Conservation (phyloP, 768 basidiomycete species). For the Pleurotus platypus region DNA sequence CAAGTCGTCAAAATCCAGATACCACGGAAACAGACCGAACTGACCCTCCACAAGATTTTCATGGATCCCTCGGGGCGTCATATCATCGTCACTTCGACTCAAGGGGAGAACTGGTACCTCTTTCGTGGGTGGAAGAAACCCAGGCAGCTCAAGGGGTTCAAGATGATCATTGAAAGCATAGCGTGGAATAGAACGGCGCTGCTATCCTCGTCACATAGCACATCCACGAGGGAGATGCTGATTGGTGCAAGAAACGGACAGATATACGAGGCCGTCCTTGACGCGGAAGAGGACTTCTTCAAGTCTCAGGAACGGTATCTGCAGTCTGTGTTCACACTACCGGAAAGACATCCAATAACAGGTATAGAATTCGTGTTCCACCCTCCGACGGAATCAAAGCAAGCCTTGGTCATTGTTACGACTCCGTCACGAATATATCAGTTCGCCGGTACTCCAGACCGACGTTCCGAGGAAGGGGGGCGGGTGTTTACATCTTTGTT, state of each 20-base stretch:
- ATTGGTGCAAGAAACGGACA: constrained; percentile 83
- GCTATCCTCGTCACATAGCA: constrained; percentile 60
- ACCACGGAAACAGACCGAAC: constrained; percentile 69
- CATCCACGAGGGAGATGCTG: constrained; percentile 80
- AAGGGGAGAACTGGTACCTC: constrained; percentile 94
- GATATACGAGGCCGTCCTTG: constrained; percentile 85
- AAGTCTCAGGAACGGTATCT: constrained; percentile 83
- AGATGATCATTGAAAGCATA: constrained; percentile 85
- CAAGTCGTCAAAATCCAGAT: constrained; percentile 81
- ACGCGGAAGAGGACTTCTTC: constrained; percentile 90
- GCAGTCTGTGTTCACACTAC: constrained; percentile 69
- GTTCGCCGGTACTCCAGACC: constrained; percentile 68
- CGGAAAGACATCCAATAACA: constrained; percentile 79
- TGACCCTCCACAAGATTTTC: constrained; percentile 80
- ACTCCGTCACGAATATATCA: constrained; percentile 91
- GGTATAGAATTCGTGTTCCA: constrained; percentile 83
- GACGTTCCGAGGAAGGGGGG: constrained; percentile 69
- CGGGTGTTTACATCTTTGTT: constrained; percentile 76
- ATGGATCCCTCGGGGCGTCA: constrained; percentile 93
- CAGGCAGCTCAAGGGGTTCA: constrained; percentile 71
- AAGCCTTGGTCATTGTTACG: constrained; percentile 71
- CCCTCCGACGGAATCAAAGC: constrained; percentile 59
- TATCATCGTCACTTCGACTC: constrained; percentile 77
- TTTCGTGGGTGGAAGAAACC: constrained; percentile 82
- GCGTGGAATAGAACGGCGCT: constrained; percentile 83